phyloP scores from a whole-genome alignment of 208 protist species.

The Crithidia expoeki region DNA sequence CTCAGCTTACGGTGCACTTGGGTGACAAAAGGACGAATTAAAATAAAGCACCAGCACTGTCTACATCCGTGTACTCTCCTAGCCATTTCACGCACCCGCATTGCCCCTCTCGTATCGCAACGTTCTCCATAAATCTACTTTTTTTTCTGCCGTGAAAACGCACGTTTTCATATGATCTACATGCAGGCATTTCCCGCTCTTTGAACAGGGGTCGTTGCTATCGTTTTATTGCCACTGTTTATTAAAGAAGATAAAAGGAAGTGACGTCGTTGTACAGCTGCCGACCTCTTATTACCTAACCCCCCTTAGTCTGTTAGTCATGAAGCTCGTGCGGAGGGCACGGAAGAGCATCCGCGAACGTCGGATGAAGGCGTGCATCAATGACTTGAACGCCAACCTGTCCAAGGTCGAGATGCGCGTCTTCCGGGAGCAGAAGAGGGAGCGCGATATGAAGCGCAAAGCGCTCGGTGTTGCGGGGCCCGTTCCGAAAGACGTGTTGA shows the following conservation, averaged over 20 bases:
- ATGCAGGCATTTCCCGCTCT: neutral
- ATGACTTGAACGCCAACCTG: constrained; percentile 80
- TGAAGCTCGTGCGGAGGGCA: constrained; percentile 88
- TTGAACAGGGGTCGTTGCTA: no score
- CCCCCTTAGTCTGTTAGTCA: constrained; percentile 25
- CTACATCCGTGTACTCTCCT: no score
- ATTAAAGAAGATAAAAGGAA: neutral
- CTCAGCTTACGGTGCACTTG: no score
- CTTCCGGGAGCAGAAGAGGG: constrained; percentile 62
- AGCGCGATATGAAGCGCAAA: constrained; percentile 39
- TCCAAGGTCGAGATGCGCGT: constrained; percentile 86
- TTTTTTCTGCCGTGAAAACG: no score
- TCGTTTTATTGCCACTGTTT: no score
- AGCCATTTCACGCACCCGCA: no score
- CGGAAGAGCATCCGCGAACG: constrained; percentile 88
- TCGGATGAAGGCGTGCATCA: constrained; percentile 88
- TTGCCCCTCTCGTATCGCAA: no score
- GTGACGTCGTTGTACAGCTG: neutral
- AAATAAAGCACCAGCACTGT: no score
- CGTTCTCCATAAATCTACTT: no score
- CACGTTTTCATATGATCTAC: no score
- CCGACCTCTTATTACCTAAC: no score
- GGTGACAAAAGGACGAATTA: no score
- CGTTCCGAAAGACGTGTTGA: constrained; percentile 57
- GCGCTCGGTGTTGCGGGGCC: constrained; percentile 35